Percentiles rank a stretch among this genome's conserved stretches.
phyloP scores from a whole-genome alignment of 306 rosid genomes.

The Castanospermum australe region DNA sequence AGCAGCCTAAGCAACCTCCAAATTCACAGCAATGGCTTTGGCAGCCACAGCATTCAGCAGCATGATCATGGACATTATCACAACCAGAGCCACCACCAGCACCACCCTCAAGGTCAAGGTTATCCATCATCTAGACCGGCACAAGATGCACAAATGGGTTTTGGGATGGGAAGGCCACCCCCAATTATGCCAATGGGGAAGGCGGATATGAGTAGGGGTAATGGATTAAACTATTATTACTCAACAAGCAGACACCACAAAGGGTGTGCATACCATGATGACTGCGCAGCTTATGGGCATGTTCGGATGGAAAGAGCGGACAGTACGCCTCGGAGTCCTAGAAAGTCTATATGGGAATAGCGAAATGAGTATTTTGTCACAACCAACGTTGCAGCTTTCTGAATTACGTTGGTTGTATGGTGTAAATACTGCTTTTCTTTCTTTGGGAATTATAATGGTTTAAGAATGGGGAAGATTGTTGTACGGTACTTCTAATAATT shows the following conservation, averaged over 20 bases:
- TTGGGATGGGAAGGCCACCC: slow-evolving; percentile 31
- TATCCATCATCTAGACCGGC: slow-evolving; percentile 18
- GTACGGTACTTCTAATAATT: neutral
- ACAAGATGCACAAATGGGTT: slow-evolving; percentile 24
- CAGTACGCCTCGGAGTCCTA: slow-evolving; percentile 42
- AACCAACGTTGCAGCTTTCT: neutral
- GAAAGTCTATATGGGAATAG: slow-evolving; percentile 39
- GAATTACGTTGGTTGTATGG: neutral
- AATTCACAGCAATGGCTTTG: neutral
- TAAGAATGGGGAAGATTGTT: neutral
- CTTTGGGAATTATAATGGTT: neutral
- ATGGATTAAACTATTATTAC: slow-evolving; percentile 25
- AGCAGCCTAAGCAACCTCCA: slow-evolving; percentile 37
- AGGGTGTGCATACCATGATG: slow-evolving; percentile 37
- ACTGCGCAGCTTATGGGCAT: slow-evolving; percentile 8
- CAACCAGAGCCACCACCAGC: slow-evolving; percentile 13
- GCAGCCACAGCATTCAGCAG: slow-evolving; percentile 16
- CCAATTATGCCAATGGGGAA: slow-evolving; percentile 25
- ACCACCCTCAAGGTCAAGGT: slow-evolving; percentile 3
- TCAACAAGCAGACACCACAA: slow-evolving; percentile 32
- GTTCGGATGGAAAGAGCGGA: slow-evolving; percentile 34
- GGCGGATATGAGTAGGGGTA: slow-evolving; percentile 23
- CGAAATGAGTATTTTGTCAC: neutral
- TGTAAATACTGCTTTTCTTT: neutral
- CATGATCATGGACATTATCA: slow-evolving; percentile 25